These are phyloP conservation scores for Penicillium aurantiogriseum DNA, from an alignment of 2,329 filamentous ascomycete genomes.

Conservation along the genomic window DNA sequence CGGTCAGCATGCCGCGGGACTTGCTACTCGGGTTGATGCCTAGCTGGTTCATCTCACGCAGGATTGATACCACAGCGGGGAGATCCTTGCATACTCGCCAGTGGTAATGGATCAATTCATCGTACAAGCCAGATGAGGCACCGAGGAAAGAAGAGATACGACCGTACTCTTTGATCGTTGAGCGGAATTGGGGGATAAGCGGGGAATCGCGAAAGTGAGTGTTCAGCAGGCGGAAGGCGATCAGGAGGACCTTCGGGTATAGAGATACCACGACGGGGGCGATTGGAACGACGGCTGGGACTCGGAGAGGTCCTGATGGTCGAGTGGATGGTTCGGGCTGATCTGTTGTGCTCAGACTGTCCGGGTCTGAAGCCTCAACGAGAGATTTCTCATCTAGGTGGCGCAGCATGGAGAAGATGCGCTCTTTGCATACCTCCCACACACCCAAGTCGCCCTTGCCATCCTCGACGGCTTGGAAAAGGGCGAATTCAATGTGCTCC, in stretches of 20 bases:
- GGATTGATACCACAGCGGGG: conserved; percentile 38
- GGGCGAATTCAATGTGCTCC: conserved; percentile 31
- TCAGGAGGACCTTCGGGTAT: conserved; percentile 44
- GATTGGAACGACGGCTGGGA: conserved; percentile 33
- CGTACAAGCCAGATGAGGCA: conserved; percentile 43
- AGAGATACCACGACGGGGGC: conserved; percentile 35
- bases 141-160: conserved; percentile 45
- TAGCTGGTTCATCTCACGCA: conserved; percentile 46
- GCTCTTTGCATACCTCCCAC: conserved; percentile 41
- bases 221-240: conserved; percentile 42
- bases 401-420: conserved; percentile 40
- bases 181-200: conserved; percentile 41
- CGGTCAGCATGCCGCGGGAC: conserved; percentile 34
- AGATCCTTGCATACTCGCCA: conserved; percentile 46
- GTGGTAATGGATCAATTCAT: conserved; percentile 44
- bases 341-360: not conserved
- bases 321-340: not conserved
- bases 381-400: conserved; percentile 23
- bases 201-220: conserved; percentile 42
- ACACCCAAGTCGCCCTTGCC: conserved; percentile 36
- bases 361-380: conserved; percentile 1
- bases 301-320: conserved; percentile 22
- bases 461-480: conserved; percentile 29
- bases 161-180: conserved; percentile 42
- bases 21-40: conserved; percentile 39